phyloP scores from a whole-genome alignment of 306 rosid genomes.

The Vigna unguiculata region DNA sequence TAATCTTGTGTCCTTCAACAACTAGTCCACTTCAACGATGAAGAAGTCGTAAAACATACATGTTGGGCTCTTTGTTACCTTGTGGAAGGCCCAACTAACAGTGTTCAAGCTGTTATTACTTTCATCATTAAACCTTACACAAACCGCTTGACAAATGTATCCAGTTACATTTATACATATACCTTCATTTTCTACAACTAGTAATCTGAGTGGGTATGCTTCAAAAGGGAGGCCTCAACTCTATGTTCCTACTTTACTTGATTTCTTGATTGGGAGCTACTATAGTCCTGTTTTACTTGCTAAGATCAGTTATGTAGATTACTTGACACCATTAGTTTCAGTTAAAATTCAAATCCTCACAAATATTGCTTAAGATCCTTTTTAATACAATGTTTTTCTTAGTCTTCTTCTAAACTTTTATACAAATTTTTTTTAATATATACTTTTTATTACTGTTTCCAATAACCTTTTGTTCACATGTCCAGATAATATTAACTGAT shows the following conservation, averaged over 20 bases:
- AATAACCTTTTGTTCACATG: not conserved
- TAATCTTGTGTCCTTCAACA: slow-evolving; percentile 24
- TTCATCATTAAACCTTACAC: too few species aligned
- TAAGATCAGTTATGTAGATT: not conserved
- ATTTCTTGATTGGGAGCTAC: not conserved
- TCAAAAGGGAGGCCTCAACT: slow-evolving; percentile 60
- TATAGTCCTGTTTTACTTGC: not conserved
- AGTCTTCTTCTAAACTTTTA: not conserved
- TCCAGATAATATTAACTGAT: not conserved
- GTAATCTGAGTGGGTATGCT: slow-evolving; percentile 40
- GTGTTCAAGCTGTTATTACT: slow-evolving; percentile 70
- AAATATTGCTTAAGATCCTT: too few species aligned
- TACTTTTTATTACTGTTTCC: not conserved
- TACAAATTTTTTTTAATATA: not conserved
- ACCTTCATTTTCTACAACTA: too few species aligned
- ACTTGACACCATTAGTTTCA: not conserved
- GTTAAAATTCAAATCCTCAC: not conserved
- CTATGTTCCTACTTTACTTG: slow-evolving; percentile 79
- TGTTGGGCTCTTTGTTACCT: slow-evolving; percentile 79
- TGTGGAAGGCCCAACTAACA: slow-evolving; percentile 67
- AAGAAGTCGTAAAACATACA: slow-evolving; percentile 65
- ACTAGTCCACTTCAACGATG: slow-evolving; percentile 58
- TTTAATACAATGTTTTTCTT: too few species aligned
- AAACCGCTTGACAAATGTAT: too few species aligned
- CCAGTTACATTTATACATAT: too few species aligned